These are phyloP conservation scores for Pisolithus marmoratus DNA, from an alignment of 768 basidiomycete genomes.

Conservation along the genomic window DNA sequence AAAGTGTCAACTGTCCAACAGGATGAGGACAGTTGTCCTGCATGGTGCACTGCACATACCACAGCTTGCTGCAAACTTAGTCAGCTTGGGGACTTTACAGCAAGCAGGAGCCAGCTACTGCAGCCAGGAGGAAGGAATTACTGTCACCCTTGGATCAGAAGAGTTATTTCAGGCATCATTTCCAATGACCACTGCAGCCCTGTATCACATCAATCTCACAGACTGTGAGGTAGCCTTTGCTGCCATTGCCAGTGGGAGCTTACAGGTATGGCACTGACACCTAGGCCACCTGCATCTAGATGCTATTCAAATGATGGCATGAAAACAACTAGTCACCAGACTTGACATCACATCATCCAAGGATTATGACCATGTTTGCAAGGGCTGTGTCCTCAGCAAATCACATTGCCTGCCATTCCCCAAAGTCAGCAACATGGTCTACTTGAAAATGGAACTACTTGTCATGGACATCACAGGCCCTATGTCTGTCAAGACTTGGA, in stretches of 20 bases:
- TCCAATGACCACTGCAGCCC: background rate
- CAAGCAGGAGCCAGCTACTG: no score
- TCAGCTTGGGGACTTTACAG: constrained; percentile 14
- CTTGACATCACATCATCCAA: no score
- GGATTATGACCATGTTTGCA: constrained; percentile 23
- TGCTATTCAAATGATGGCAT: no score
- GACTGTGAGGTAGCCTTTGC: constrained; percentile 6
- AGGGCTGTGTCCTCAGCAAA: constrained; percentile 34
- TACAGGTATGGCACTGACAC: constrained; percentile 20
- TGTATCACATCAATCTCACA: constrained; percentile 6
- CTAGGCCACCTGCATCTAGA: no score
- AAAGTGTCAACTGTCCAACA: constrained; percentile 5
- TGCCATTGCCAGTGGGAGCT: constrained; percentile 10
- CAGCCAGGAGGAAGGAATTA: constrained; percentile 2
- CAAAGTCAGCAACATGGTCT: constrained; percentile 20
- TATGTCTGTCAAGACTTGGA: no score
- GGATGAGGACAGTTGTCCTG: constrained; percentile 4
- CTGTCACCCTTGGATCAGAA: constrained; percentile 2
- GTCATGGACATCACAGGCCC: no score
- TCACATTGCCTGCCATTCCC: constrained; percentile 26
- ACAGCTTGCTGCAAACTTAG: constrained; percentile 9
- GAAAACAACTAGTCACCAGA: no score
- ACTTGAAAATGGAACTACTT: constrained; percentile 12
- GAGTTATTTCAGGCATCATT: constrained; percentile 2
- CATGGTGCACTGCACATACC: constrained; percentile 11